Evolutionary conservation across 257 asterid genomes (phyloP).

Genomic region (Solanum gracilifrons): DNA sequence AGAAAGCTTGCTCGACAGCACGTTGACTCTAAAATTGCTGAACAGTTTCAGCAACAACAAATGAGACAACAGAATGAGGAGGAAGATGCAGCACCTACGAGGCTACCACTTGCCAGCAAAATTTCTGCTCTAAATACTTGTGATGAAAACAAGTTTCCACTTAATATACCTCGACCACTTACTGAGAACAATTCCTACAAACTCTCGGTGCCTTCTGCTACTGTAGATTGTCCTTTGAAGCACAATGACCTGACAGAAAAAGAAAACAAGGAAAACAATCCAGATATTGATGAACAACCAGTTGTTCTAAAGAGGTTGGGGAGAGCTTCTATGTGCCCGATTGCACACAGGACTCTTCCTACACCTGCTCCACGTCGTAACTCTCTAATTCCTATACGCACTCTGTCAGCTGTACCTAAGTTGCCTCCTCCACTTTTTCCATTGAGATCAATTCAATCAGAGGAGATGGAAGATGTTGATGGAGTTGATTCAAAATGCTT

Average conservation of each 20-base stretch:
- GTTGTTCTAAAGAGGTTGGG: conserved; percentile 44
- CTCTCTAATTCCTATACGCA: conserved; percentile 69
- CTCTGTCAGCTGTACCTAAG: conserved; percentile 25
- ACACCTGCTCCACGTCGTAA: conserved; percentile 41
- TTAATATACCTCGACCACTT: conserved; percentile 13
- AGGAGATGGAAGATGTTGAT: conserved; percentile 15
- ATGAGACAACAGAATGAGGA: conserved; percentile 40
- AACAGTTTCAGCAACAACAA: conserved; percentile 36
- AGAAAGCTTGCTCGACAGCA: conserved; percentile 88
- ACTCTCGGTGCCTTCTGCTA: conserved; percentile 26
- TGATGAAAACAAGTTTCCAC: conserved; percentile 20
- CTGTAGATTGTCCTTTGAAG: conserved; percentile 14
- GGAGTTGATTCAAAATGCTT: conserved; percentile 26
- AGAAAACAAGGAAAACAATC: conserved; percentile 69
- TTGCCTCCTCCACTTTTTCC: conserved; percentile 36
- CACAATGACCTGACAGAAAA: conserved; percentile 36
- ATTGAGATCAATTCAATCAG: conserved; percentile 37
- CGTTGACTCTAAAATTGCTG: conserved; percentile 66
- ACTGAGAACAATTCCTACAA: conserved; percentile 30
- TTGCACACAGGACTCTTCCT: conserved; percentile 13
- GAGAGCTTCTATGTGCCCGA: conserved; percentile 28
- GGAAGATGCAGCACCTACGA: conserved; percentile 17
- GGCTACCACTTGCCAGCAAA: conserved; percentile 55
- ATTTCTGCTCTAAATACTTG: conserved; percentile 13
- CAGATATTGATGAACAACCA: conserved; percentile 36